Base-by-base conservation (phyloP, 108 stramenopile genomes). In the Mediolabrus comicus region DNA sequence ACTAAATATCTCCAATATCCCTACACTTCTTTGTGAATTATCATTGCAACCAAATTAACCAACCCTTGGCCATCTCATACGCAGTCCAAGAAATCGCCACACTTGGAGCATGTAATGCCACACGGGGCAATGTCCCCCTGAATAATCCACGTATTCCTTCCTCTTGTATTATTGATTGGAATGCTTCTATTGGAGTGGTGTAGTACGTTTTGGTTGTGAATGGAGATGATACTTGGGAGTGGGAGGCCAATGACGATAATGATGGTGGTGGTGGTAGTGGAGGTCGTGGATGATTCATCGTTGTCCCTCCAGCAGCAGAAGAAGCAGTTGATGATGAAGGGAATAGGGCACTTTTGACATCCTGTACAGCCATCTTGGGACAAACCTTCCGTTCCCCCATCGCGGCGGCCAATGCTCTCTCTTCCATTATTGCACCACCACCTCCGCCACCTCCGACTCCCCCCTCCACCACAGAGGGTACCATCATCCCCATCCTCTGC, bases 71-170 rank as follows among this genome's bases (percentile, higher is more conserved):
- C 31, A 92, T 92, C 81, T 98, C 98, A 75, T 99, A 99, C 46
- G 95, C 90, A 1, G 98, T 98, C 98, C 99, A 99, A 22, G 89
- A 91, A 59, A 99, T 97, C 26, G 99, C 99, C 27, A 98, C 97
- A 7, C 95, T 88, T 7, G 99, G 99, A 22, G 97, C 92, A 62
- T 97, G 97, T 13, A 90, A 83, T 62, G 96, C 67, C 35, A 98
- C 70, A 16, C 98, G 68, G 12, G 96, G 95, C 54, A 84, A 53
- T 52, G 88, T 52, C 8, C 98, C 98, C 2, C 95, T 85, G 74
- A 92, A 96, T 51, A 99, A 94, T 11, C 97, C 99, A 5, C 59
- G 58, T 9, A 41, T 27, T 31, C 99, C 99, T 66, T 98, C 99
- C 49, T 89, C 81, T 52, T 84, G 78, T n/a, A 75, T 55, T 26